Evolutionary conservation across 2,329 filamentous ascomycete species (phyloP), one percentile per base, ranked within the genome.

Genomic region (Emergomyces pasteurianus): DNA sequence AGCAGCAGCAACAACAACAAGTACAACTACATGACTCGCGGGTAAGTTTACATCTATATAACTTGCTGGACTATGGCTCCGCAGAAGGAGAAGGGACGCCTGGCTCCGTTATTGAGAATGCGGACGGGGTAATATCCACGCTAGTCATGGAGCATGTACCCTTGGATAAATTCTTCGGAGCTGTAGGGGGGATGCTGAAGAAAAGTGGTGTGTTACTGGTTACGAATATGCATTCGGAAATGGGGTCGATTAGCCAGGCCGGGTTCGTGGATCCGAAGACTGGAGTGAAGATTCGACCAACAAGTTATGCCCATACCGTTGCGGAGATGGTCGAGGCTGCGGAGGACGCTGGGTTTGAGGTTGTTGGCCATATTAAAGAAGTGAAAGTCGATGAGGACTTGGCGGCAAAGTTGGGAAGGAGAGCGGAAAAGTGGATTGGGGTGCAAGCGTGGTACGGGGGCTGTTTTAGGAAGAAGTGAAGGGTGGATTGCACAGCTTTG

Each of bases 201-300:
- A 72, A 74, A 0, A 77, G 77, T 0, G 83, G 80, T 0, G 71
- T 79, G 55, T 72, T 85, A 5, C 73, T 87, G 10, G 67, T 87
- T n/a, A 87, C 84, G 0, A 87, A 87, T 66, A 88, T 88, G 85
- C 85, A 88, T 68, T 71, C 78, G 1, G 81, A 86, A 2, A 87
- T 87, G 84, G 84, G 83, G 1, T 63, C 64, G 16, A 75, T 79
- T 18, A 81, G 79, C 31, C 83, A 85, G 67, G 85, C 85, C 0
- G 85, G 85, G 0, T 87, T 88, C 66, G 75, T 83, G 14, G 81
- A 84, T 67, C 70, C 70, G 7, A 72, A 70, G 21, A 78, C 78
- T 0, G 80, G 79, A 4, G 74, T 77, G 55, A 87, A 87, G 73
- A 78, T 88, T 18, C 74, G 82, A 54, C 83, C 83, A 0, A 76